Conservation (phyloP, 2,329 filamentous ascomycete genomes). For the Whalleya microplaca region DNA sequence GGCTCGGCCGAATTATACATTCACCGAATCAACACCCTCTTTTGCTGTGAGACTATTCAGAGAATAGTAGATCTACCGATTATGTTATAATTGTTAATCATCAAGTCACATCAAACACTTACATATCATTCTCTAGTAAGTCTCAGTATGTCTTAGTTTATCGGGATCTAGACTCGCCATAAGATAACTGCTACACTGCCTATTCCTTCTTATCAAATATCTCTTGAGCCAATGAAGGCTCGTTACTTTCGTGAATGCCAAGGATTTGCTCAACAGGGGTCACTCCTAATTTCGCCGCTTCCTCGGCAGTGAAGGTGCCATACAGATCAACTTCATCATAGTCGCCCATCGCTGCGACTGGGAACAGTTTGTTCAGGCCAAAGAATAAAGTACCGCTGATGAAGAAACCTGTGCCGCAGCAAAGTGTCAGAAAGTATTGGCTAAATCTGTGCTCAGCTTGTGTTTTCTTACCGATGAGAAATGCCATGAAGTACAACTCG, state of each 20-base stretch:
- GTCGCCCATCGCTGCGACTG: conserved; percentile 43
- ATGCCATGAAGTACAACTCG: conserved; percentile 53
- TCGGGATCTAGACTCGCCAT: background rate
- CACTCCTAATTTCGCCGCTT: conserved; percentile 46
- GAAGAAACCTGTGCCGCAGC: conserved; percentile 40
- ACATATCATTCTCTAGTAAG: background rate
- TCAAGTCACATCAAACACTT: background rate
- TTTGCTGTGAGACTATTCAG: background rate
- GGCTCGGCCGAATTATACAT: background rate
- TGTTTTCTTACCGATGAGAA: conserved; percentile 43
- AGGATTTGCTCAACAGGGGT: conserved; percentile 25
- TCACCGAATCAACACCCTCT: background rate
- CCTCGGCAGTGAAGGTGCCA: conserved; percentile 47
- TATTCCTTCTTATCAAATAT: conserved; percentile 24
- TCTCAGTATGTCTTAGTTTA: background rate
- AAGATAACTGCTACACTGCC: background rate
- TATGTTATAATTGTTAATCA: no score
- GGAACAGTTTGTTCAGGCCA: conserved; percentile 44
- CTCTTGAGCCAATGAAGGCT: conserved; percentile 18
- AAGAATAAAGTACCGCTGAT: conserved; percentile 36
- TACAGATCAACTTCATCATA: conserved; percentile 49
- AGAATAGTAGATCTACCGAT: background rate
- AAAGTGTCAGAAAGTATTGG: conserved; percentile 1
- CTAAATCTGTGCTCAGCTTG: background rate
- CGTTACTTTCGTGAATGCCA: conserved; percentile 4